Evolutionary conservation across 2,329 filamentous ascomycete genomes (phyloP), one percentile per base, ranked within the genome.

Genomic region (Apiospora hydei): DNA sequence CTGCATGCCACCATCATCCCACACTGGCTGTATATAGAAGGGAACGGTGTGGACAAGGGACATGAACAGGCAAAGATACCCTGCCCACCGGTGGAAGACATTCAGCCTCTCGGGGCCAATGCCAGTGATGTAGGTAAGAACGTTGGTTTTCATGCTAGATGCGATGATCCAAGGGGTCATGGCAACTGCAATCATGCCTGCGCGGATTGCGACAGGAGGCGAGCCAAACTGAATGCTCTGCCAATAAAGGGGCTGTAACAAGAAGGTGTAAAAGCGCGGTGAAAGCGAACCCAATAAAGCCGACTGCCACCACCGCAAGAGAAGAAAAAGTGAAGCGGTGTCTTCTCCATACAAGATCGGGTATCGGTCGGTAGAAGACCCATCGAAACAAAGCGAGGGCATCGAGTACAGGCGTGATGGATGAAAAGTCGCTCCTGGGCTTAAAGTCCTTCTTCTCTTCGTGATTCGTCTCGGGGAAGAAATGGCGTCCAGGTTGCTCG

Each of bases 141-240:
- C 79, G 79, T 98, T 98, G 21, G 94, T 93, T 82, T 98, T 98
- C 87, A 94, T 97, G 79, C 93, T 94, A 14, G 96, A 91, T 24
- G 92, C 94, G 69, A 98, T 86, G 75, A 98, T 96, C 95, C 95
- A 98, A 0, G 96, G 96, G 66, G 96, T 92, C 87, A 98, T 89
- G 16, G 96, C 94, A 18, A 98, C 92, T 16, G 95, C 92, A 71
- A 98, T 90, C 96, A 98, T 98, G 67, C 96, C 96, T 10, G 95
- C 88, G 75, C 96, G 89, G 73, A 98, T 91, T 13, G 95, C 94
- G 71, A 98, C 81, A 0, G 96, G 96, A 41, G 96, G 96, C 0
- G 96, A 97, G 57, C 96, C 96, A 77, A 90, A 96, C 66, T 88
- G 88, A 77, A 98, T 97, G 81, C 93, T 96, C 78, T 93, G 85